These are phyloP conservation scores for Peniophora sp. DNA, from an alignment of 1,284 basidiomycete genomes.

Conservation along the genomic window DNA sequence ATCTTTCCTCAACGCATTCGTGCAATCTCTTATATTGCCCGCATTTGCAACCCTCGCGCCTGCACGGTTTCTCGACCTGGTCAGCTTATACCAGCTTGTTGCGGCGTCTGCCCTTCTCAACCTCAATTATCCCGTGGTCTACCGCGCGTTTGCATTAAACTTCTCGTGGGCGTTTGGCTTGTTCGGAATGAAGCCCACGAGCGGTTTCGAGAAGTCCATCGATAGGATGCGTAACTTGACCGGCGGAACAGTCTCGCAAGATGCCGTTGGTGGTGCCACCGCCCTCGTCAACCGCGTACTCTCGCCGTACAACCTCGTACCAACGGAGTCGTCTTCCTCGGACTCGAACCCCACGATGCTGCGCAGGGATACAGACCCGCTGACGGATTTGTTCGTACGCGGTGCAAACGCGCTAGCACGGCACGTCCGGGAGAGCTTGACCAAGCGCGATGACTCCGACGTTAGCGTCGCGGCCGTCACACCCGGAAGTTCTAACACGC, in stretches of 20 bases:
- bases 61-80: constrained; percentile 70
- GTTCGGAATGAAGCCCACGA: constrained; percentile 49
- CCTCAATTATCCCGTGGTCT: constrained; percentile 83
- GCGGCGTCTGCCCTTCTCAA: constrained; percentile 71
- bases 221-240: constrained; percentile 76
- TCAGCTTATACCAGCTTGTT: constrained; percentile 79
- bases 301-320: constrained; percentile 63
- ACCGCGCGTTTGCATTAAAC: constrained; percentile 75
- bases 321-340: background rate
- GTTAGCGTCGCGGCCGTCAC: constrained; percentile 57
- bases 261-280: constrained; percentile 47
- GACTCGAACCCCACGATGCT: no score
- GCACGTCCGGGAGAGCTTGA: constrained; percentile 2
- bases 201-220: constrained; percentile 71
- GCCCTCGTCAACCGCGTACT: constrained; percentile 73
- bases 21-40: constrained; percentile 47
- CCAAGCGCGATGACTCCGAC: constrained; percentile 21
- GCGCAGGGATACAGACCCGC: no score
- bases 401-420: constrained; percentile 7
- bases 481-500: constrained; percentile 48
- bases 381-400: background rate
- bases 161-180: constrained; percentile 88
- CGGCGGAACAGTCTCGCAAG: constrained; percentile 65
- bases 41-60: constrained; percentile 38
- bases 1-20: constrained; percentile 58